Conservation (phyloP, 1,284 basidiomycete species). For the Trametes hirsuta region DNA sequence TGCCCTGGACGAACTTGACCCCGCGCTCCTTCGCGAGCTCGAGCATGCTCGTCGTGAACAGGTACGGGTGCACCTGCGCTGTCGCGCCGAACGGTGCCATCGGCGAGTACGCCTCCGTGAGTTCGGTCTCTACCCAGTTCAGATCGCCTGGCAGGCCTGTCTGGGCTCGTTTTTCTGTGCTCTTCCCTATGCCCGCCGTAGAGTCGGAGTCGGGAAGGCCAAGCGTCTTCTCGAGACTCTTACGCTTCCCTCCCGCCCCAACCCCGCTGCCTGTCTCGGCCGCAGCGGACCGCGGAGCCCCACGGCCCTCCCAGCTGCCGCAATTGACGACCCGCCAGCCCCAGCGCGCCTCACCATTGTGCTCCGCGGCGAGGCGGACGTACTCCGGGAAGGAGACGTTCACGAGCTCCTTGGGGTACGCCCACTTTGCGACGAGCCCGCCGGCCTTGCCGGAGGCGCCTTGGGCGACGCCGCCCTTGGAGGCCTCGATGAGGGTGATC, state of each 20-base stretch:
- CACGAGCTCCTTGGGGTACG: constrained; percentile 77
- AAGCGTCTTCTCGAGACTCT: constrained; percentile 58
- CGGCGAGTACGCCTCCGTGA: constrained; percentile 61
- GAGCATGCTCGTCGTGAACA: constrained; percentile 80
- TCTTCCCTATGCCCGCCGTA: constrained; percentile 23
- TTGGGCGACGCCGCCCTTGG: constrained; percentile 63
- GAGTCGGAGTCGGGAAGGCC: constrained; percentile 43
- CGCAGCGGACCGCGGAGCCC: constrained; percentile 36
- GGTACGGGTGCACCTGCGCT: constrained; percentile 82
- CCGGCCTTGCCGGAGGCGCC: constrained; percentile 91
- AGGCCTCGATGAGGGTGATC: constrained; percentile 82
- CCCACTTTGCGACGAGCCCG: constrained; percentile 87
- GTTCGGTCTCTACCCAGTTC: constrained; percentile 60
- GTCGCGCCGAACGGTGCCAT: constrained; percentile 67
- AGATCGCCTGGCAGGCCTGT: constrained; percentile 62
- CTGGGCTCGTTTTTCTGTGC: constrained; percentile 24
- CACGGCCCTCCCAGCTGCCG: constrained; percentile 69
- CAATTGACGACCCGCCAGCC: constrained; percentile 76
- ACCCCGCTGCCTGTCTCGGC: constrained; percentile 30
- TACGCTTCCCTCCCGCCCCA: constrained; percentile 39
- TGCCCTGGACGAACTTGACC: constrained; percentile 46
- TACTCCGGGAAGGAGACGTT: constrained; percentile 83
- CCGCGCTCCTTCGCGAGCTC: constrained; percentile 64
- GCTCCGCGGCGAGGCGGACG: constrained; percentile 73
- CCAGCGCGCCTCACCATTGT: constrained; percentile 77